These are phyloP conservation scores for Mollisia scopiformis DNA, from an alignment of 2,329 filamentous ascomycete species.

Conservation along the genomic window DNA sequence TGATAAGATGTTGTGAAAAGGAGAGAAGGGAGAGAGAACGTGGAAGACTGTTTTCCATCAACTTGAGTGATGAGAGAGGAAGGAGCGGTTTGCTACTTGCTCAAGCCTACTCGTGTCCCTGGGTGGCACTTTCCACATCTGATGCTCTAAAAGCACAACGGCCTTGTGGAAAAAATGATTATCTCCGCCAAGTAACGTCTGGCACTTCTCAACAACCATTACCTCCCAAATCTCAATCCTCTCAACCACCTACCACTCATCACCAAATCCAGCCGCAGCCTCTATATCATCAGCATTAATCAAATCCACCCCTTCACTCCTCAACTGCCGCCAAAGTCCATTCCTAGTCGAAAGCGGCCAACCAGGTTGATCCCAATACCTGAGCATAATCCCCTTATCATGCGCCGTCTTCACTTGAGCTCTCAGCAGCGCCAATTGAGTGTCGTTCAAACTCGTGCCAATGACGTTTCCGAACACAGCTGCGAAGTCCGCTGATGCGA, in stretches of 20 bases:
- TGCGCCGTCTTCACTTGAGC: conserved; percentile 50
- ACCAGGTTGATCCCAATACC: conserved; percentile 62
- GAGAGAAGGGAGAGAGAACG: background rate
- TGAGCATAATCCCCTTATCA: conserved; percentile 49
- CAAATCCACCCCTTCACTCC: conserved; percentile 58
- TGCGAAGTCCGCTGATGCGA: conserved; percentile 60
- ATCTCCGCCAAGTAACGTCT: no score
- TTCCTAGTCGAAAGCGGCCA: conserved; percentile 59
- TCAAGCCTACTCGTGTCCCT: background rate
- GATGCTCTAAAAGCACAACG: background rate
- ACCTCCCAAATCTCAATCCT: background rate
- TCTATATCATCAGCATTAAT: conserved; percentile 62
- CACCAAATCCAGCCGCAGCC: conserved; percentile 29
- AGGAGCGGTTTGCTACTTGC: background rate
- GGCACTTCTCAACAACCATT: background rate
- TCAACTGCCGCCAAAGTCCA: conserved; percentile 56
- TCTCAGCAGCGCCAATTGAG: conserved; percentile 46
- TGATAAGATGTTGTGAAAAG: background rate
- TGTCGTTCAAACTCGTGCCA: conserved; percentile 48
- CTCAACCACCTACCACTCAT: conserved; percentile 17
- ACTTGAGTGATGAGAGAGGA: background rate
- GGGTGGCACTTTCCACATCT: background rate
- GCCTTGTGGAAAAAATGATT: no score
- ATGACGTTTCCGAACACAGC: conserved; percentile 51
- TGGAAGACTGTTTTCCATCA: background rate